A percentile compares a stretch with the other conserved stretches of the same genome.
Conservation (phyloP, 2,329 filamentous ascomycete genomes). For the Cordyceps farinosa region DNA sequence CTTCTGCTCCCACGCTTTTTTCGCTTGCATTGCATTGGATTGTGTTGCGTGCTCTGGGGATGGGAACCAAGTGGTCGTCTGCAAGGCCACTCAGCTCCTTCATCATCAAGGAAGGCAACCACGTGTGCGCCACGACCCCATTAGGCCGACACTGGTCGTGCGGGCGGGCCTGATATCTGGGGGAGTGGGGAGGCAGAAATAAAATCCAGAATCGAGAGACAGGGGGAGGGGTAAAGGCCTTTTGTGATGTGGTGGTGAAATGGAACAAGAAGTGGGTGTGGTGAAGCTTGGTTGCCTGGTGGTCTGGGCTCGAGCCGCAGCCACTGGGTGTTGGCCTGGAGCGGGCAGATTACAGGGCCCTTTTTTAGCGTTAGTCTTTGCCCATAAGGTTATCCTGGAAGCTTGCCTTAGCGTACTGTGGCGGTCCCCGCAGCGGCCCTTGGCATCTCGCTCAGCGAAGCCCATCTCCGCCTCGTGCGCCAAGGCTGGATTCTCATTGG, state of each 20-base stretch:
- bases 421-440: constrained; percentile 9
- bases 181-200: constrained; percentile 6
- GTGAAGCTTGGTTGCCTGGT: background rate
- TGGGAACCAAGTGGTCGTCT: background rate
- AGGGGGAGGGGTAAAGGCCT: background rate
- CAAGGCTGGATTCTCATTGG: constrained; percentile 4
- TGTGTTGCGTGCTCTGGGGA: background rate
- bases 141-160: background rate
- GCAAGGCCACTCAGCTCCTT: constrained; percentile 7
- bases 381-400: constrained; percentile 14
- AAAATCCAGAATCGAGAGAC: background rate
- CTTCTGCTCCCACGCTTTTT: background rate
- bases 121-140: constrained; percentile 16
- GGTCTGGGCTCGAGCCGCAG: background rate
- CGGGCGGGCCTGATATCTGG: constrained; percentile 2
- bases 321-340: background rate
- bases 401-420: constrained; percentile 8
- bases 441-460: background rate
- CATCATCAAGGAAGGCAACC: constrained; percentile 6
- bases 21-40: background rate
- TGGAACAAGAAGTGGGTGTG: background rate
- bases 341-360: background rate
- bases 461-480: constrained; percentile 11
- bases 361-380: background rate
- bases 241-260: background rate